Evolutionary conservation across 257 asterid species (phyloP).

Genomic region (Gentiana straminea): DNA sequence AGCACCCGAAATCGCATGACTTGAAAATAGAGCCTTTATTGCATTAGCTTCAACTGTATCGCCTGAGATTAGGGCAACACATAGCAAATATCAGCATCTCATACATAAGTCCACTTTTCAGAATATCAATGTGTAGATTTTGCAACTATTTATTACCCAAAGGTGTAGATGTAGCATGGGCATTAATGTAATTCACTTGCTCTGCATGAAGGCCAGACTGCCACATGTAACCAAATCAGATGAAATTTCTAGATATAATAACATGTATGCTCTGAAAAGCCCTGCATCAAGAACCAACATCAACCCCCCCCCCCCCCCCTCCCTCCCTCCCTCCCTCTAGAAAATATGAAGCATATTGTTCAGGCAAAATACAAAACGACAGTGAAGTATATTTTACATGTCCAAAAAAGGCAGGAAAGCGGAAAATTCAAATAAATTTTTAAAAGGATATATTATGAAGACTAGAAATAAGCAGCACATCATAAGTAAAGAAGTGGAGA

Average conservation of each 20-base stretch:
- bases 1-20: slow-evolving; percentile 56
- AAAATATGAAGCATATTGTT: neutral
- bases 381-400: too few species aligned
- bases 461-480: neutral
- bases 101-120: neutral
- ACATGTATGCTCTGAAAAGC: neutral
- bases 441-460: neutral
- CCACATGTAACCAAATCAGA: slow-evolving; percentile 9
- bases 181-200: slow-evolving; percentile 89
- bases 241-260: neutral
- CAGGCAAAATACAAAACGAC: too few species aligned
- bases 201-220: slow-evolving; percentile 74
- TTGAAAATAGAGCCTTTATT: slow-evolving; percentile 50
- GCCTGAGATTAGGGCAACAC: slow-evolving; percentile 35
- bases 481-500: neutral
- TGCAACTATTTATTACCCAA: slow-evolving; percentile 43
- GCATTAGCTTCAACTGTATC: slow-evolving; percentile 90
- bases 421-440: too few species aligned
- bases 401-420: too few species aligned
- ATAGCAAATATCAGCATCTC: slow-evolving; percentile 1
- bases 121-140: slow-evolving; percentile 5
- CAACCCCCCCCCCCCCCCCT: too few species aligned
- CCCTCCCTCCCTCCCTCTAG: neutral
- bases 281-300: neutral
- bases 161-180: slow-evolving; percentile 97